Percentiles rank a stretch among this genome's conserved stretches.
Evolutionary conservation across 306 rosid genomes (phyloP).

Genomic region (Medicago lupulina): DNA sequence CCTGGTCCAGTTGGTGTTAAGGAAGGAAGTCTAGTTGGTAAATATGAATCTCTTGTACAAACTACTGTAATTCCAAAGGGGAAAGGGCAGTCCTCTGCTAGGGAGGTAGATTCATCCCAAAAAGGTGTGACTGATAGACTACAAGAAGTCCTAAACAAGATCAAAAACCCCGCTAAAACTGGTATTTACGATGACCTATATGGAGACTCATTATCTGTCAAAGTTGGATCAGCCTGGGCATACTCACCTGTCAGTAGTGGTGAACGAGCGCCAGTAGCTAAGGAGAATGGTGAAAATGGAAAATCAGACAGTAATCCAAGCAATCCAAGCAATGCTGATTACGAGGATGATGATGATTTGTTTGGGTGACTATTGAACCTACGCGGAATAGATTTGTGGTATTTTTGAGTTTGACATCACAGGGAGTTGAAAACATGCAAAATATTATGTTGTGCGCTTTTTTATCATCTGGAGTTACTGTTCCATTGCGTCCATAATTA

Average conservation of each 20-base stretch:
- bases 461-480: conserved; percentile 43
- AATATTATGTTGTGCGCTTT: conserved; percentile 42
- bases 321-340: conserved; percentile 54
- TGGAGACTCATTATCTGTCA: conserved; percentile 84
- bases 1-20: conserved; percentile 96
- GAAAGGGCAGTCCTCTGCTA: conserved; percentile 67
- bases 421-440: conserved; percentile 49
- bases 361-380: conserved; percentile 70
- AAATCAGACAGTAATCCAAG: conserved; percentile 57
- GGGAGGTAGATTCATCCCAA: conserved; percentile 66
- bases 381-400: conserved; percentile 43
- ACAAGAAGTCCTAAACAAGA: conserved; percentile 85
- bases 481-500: conserved; percentile 46
- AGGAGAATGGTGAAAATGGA: conserved; percentile 53
- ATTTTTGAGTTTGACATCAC: conserved; percentile 45
- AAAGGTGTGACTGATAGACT: conserved; percentile 93
- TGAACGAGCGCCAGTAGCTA: conserved; percentile 48
- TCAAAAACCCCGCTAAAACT: conserved; percentile 66
- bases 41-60: conserved; percentile 94
- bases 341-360: conserved; percentile 79
- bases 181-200: conserved; percentile 91
- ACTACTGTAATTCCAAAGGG: conserved; percentile 89
- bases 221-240: conserved; percentile 96
- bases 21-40: conserved; percentile 98
- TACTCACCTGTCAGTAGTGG: conserved; percentile 57